Evolutionary conservation across 371 early-diverging fungal species (phyloP), one percentile per base, ranked within the genome.

Genomic region (Globomyces sp.): DNA sequence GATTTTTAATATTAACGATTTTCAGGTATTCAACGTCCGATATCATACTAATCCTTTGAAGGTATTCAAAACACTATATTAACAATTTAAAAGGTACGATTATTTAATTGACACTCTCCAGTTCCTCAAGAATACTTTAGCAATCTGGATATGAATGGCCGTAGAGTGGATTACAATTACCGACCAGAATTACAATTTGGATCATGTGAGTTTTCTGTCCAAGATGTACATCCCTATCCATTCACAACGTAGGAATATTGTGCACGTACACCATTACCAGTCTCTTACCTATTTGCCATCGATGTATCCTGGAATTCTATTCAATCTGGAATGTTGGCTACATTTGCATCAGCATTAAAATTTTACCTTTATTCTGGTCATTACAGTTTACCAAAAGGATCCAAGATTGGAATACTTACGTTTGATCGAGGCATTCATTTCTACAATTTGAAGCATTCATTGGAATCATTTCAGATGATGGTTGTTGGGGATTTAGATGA

Each of bases 381-480:
- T 67, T 46, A 70, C 49, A 36, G 77, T 73, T 51, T 79, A 45
- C 78, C 79, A n/a, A 45, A 63, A 37, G 89, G 85, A 11, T 78
- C 86, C 24, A 86, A 80, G 60, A 82, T 98, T 45, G 97, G 90
- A 42, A 85, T 98, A 49, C 72, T 97, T 67, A 96, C 98, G 0
- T 95, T 87, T 72, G 99, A 97, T 78, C 83, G 84, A 59, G 78
- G 85, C n/a, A 84, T 95, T n/a, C 94, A 95, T 73, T 98, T 98
- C 71, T 98, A 96, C 81, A 93, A 93, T 74, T 71, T 96, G 58
- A 84, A 85, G 73, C 13, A 24, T 11, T 5, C 52, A 10, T 34
- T 1, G 37, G 68, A 5, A 34, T 11, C 39, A 6, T 48, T 41
- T 46, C 92, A 92, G 71, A 93, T 98, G 94, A 81, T 97, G 83